Evolutionary conservation across 1,284 basidiomycete genomes (phyloP), one percentile per base, ranked within the genome.

Genomic region (Phylloboletellus chloephorus): DNA sequence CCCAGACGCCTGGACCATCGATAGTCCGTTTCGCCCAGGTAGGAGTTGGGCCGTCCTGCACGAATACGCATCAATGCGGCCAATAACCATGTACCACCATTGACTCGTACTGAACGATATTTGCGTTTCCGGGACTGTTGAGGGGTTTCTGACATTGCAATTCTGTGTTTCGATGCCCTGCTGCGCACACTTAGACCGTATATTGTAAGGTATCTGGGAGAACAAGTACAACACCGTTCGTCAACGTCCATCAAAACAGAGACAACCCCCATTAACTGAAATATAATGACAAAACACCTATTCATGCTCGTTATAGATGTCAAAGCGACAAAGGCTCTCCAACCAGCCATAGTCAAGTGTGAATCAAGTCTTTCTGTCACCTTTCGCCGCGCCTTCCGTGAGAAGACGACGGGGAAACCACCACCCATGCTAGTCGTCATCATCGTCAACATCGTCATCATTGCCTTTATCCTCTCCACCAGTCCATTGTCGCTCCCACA

Each of bases 1-100:
- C 79, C 87, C 87, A 89, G 12, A 89, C 66, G 16, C 86, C 86
- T 26, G 87, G 87, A 5, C 86, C 85, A 44, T 84, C 79, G 41
- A 89, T 74, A 13, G 67, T 62, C 38, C 72, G 65, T 54, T 77
- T 82, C 17, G 63, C 70, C 78, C 80, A 81, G 17, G 80, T 71
- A 7, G 79, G 72, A 2, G 77, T 78, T 7, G 51, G 17, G 5
- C 59, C 61, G 24, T 63, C 60, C 59, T 61, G 31, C 13, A 23
- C 22, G 21, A 19, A 10, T 21, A 19, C 13, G 17, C 20, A 25
- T 55, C 31, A 48, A 38, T 24, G 13, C 33, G 24, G 28, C 31
- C 24, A 9, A 25, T 4, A 9, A 31, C 19, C 23, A 26, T 29
- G 37, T 19, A 15, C 19, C 3, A 7, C 22, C 16, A 19, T 19